phyloP scores from a whole-genome alignment of 805 yeast genomes.

The Torulaspora quercuum region DNA sequence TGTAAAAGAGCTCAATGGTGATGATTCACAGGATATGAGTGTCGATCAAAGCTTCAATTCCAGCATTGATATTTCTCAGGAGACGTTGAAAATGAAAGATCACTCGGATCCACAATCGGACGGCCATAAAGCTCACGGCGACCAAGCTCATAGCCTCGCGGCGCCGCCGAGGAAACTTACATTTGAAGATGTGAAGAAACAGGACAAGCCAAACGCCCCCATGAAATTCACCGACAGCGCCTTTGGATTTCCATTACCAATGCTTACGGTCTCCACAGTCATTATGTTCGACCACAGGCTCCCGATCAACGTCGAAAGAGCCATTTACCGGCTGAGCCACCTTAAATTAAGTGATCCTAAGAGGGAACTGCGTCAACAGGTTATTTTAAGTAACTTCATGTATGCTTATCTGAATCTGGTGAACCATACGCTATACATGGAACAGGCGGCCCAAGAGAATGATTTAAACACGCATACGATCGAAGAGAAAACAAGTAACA shows the following conservation, averaged over 20 bases:
- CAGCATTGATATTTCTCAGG: constrained; percentile 17
- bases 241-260: constrained; percentile 83
- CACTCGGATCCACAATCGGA: constrained; percentile 3
- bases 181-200: constrained; percentile 37
- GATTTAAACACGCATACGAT: constrained; percentile 12
- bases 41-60: constrained; percentile 4
- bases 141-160: constrained; percentile 3
- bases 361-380: constrained; percentile 88
- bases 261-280: constrained; percentile 69
- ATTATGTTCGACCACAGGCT: constrained; percentile 81
- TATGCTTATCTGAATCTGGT: constrained; percentile 92
- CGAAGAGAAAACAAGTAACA: constrained; percentile 6
- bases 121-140: neutral
- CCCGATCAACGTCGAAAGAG: constrained; percentile 94
- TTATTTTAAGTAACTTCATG: constrained; percentile 91
- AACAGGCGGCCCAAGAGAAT: constrained; percentile 48
- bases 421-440: constrained; percentile 81
- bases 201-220: constrained; percentile 51
- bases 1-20: constrained; percentile 23
- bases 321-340: constrained; percentile 89
- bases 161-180: constrained; percentile 37
- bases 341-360: constrained; percentile 91
- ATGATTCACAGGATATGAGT: constrained; percentile 25
- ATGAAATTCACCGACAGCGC: constrained; percentile 70
- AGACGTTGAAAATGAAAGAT: constrained; percentile 4